These are phyloP conservation scores for Dendrostoma leiphaemia DNA, from an alignment of 2,329 filamentous ascomycete genomes.

Conservation along the genomic window DNA sequence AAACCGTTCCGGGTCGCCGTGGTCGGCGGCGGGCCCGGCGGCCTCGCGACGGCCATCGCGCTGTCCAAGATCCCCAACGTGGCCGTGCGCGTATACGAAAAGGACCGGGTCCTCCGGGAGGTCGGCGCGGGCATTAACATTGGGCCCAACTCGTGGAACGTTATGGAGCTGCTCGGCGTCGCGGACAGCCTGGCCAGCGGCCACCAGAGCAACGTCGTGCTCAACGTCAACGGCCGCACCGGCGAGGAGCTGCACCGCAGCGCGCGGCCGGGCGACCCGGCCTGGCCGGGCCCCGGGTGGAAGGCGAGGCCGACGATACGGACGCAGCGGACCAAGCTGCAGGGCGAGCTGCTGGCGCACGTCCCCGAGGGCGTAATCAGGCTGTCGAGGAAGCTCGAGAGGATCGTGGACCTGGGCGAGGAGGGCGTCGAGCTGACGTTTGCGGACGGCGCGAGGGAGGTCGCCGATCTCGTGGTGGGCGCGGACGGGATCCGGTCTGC, in stretches of 20 bases:
- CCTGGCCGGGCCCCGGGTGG: constrained; percentile 14
- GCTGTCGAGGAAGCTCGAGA: constrained; percentile 41
- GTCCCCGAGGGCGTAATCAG: constrained; percentile 42
- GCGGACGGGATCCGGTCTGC: constrained; percentile 53
- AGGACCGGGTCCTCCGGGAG: constrained; percentile 34
- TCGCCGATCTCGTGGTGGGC: constrained; percentile 47
- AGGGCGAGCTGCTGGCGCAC: constrained; percentile 45
- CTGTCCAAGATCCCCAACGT: constrained; percentile 28
- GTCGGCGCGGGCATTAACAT: constrained; percentile 36
- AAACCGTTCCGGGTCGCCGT: constrained; percentile 14
- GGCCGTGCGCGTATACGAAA: constrained; percentile 34
- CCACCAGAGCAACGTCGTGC: constrained; percentile 14
- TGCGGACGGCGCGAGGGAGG: constrained; percentile 37
- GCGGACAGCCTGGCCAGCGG: constrained; percentile 19
- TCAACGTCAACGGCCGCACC: constrained; percentile 25
- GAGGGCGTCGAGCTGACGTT: constrained; percentile 41
- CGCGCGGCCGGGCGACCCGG: constrained; percentile 19
- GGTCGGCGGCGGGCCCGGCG: constrained; percentile 18
- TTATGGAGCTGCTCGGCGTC: constrained; percentile 31
- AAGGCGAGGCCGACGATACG: constrained; percentile 13
- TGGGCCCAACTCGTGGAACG: constrained; percentile 33
- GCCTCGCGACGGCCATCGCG: constrained; percentile 28
- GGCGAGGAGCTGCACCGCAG: constrained; percentile 26
- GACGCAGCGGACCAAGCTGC: constrained; percentile 36
- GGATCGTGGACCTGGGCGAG: constrained; percentile 33